These are phyloP conservation scores for Lichtheimia hyalospora DNA, from an alignment of 371 early-diverging fungal species.

Conservation along the genomic window DNA sequence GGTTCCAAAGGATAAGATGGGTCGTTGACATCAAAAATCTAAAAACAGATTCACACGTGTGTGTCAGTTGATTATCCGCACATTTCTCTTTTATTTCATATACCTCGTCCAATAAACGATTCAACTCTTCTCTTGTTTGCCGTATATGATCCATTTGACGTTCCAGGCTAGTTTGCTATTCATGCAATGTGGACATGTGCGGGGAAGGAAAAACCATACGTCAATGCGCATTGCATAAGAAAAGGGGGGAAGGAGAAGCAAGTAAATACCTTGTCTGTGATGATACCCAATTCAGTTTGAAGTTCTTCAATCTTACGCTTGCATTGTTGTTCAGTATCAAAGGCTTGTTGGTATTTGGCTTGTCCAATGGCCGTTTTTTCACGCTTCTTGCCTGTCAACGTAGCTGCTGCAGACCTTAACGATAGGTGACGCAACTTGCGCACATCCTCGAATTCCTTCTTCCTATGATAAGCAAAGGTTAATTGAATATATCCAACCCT, in stretches of 20 bases:
- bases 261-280: constrained; percentile 11
- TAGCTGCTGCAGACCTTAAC: constrained; percentile 39
- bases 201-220: no score
- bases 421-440: constrained; percentile 39
- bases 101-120: constrained; percentile 17
- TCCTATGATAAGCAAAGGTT: constrained; percentile 15
- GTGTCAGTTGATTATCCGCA: neutral
- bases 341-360: constrained; percentile 40
- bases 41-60: neutral
- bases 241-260: no score
- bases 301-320: constrained; percentile 30
- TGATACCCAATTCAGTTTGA: constrained; percentile 5
- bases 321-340: constrained; percentile 40
- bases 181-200: no score
- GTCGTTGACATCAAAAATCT: constrained; percentile 30
- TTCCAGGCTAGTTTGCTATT: constrained; percentile 13
- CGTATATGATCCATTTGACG: constrained; percentile 15
- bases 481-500: neutral
- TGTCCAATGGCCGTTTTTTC: constrained; percentile 32
- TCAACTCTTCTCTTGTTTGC: neutral
- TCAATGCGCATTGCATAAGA: no score
- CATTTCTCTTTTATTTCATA: neutral
- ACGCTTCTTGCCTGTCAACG: constrained; percentile 41
- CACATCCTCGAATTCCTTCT: constrained; percentile 37
- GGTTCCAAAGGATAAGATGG: constrained; percentile 28